Base-by-base conservation (phyloP, 768 basidiomycete species). In the Tulasnella calospora region DNA sequence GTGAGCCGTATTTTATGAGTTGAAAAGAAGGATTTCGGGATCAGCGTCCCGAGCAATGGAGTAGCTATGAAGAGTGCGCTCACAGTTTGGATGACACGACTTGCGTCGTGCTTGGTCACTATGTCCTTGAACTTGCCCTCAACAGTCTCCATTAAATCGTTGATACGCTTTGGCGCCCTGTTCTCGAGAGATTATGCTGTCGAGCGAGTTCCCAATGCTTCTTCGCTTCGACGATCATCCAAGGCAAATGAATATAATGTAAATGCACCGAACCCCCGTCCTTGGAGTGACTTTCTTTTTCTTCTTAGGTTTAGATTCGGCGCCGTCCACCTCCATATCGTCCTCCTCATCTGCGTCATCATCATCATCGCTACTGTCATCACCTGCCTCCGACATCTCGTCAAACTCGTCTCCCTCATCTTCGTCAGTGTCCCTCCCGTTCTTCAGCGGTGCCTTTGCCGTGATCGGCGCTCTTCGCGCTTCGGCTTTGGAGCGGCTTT, bases 51-150 rank as follows among this genome's bases (percentile, higher is more conserved):
- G 30, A 38, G 73, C 33, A 38, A 33, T 15, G 13, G n/a, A 27
- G 10, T 75, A 7, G n/a, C n/a, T 30, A 19, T 10, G 12, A 19
- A 2, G 30, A n/a, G 38, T 38, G 19, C 15, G 61, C 74, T 36
- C 33, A 79, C 86, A 0, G 90, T 92, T 83, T 93, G 92, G 27
- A 93, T 89, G 79, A 94, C 94, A 80, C 92, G 89, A 82, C 94
- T 95, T 12, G 94, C 95, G 83, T 97, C 95, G 82, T 97, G 96
- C 84, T 96, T 97, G 83, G 94, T 89, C 1, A 93, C 92, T 47
- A 97, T 90, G 40, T 96, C 95, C 79, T 91, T 91, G 67, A 97
- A 90, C 81, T 91, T 90, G 6, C 94, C 95, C 30, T 92, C 89
- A 30, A 95, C 90, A 69, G 92, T 87, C 40, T 86, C 85, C 90